phyloP scores from a whole-genome alignment of 176 grass and related monocot genomes.

The Raddia guianensis region DNA sequence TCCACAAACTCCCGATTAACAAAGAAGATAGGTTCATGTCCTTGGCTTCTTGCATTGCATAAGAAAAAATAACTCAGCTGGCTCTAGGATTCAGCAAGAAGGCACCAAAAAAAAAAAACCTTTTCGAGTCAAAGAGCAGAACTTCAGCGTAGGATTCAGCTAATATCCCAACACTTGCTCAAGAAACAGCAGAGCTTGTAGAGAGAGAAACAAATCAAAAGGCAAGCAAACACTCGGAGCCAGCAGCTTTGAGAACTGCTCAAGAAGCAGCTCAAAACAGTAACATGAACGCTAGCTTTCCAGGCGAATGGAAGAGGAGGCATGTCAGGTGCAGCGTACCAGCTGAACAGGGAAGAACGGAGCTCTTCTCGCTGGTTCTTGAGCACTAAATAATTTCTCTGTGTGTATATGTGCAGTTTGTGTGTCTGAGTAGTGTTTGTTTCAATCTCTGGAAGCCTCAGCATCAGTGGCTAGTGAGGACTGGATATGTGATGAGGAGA shows the following conservation, averaged over 20 bases:
- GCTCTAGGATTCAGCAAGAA: background rate
- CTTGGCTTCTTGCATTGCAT: too few species aligned
- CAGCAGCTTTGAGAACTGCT: background rate
- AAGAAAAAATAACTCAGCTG: background rate
- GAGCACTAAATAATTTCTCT: background rate
- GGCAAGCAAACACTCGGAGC: background rate
- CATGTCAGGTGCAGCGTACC: background rate
- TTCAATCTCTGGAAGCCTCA: conserved; percentile 11
- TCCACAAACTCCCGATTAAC: background rate
- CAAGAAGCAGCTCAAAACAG: background rate
- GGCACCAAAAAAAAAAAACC: background rate
- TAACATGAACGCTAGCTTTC: background rate
- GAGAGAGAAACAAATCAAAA: background rate
- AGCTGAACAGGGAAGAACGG: background rate
- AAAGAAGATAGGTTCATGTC: background rate
- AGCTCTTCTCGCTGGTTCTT: background rate
- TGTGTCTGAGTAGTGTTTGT: background rate
- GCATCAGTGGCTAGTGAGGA: background rate
- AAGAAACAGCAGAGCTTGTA: background rate
- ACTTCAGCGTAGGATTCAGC: background rate
- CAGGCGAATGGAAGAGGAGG: background rate
- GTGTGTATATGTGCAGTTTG: background rate
- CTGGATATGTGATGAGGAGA: conserved; percentile 55
- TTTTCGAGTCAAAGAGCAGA: background rate
- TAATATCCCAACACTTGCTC: background rate